phyloP scores from a whole-genome alignment of 1,284 basidiomycete species.

The Malassezia japonica region DNA sequence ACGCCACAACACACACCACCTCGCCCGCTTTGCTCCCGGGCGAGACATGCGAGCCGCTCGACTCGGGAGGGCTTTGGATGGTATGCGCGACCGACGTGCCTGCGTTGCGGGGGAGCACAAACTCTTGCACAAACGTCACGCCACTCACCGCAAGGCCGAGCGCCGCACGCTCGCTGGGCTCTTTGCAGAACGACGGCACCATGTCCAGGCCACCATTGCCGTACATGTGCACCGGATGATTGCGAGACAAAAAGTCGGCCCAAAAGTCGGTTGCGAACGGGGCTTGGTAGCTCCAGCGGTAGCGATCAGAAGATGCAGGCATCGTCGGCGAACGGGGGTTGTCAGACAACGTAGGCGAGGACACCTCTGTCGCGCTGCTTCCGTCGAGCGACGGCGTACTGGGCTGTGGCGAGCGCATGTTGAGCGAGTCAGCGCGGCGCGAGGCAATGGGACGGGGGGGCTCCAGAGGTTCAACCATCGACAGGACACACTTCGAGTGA shows the following conservation, averaged over 20 bases:
- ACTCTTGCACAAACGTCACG: slow-evolving; percentile 49
- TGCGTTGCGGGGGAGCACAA: slow-evolving; percentile 35
- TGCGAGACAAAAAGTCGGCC: slow-evolving; percentile 45
- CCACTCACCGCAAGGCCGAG: slow-evolving; percentile 45
- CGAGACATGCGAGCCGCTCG: slow-evolving; percentile 22
- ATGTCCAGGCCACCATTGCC: slow-evolving; percentile 17
- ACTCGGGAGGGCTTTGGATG: slow-evolving; percentile 14
- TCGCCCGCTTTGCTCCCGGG: slow-evolving; percentile 47
- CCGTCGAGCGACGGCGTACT: not conserved
- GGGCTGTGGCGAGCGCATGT: slow-evolving; percentile 2
- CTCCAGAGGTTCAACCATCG: slow-evolving; percentile 42
- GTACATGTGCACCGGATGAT: slow-evolving; percentile 42
- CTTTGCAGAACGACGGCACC: slow-evolving; percentile 42
- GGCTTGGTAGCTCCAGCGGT: slow-evolving; percentile 42
- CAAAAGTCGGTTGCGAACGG: slow-evolving; percentile 49
- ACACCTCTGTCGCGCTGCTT: not conserved
- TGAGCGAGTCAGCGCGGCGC: slow-evolving; percentile 20
- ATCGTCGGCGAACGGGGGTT: not conserved
- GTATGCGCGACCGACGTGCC: slow-evolving; percentile 2
- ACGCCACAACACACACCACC: slow-evolving; percentile 48
- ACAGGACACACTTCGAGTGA: slow-evolving; percentile 44
- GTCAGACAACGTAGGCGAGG: not conserved
- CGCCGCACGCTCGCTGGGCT: slow-evolving; percentile 42
- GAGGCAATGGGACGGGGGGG: slow-evolving; percentile 35
- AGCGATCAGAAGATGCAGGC: slow-evolving; percentile 16